A percentile compares a stretch with the other conserved stretches of the same genome.
Evolutionary conservation across 139 green algal species (phyloP).

Genomic region (Asterochloris sp.): DNA sequence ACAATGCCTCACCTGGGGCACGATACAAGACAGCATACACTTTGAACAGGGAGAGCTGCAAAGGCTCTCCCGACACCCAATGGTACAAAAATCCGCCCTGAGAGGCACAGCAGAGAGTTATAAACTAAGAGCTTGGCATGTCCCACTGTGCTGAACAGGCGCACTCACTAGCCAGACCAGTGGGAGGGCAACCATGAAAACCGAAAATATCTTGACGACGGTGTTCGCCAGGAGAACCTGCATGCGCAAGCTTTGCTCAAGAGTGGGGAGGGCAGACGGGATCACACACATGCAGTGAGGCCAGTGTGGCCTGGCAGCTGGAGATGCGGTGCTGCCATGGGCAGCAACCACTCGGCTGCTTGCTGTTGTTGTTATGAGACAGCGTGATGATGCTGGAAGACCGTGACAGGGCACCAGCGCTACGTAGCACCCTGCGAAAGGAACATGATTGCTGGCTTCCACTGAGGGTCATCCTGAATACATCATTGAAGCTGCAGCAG

Average conservation of each 20-base stretch:
- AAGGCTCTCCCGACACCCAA: slow-evolving; percentile 15
- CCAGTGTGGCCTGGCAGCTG: no score
- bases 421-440: no score
- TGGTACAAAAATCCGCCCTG: slow-evolving; percentile 24
- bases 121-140: not conserved
- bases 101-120: not conserved
- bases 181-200: slow-evolving; percentile 15
- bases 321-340: no score
- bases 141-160: not conserved
- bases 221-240: slow-evolving; percentile 10
- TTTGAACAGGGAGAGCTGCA: slow-evolving; percentile 18
- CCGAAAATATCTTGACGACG: slow-evolving; percentile 17
- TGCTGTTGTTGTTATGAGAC: no score
- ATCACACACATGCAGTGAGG: no score
- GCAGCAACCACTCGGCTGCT: no score
- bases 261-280: not conserved
- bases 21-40: slow-evolving; percentile 33
- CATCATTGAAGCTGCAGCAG: no score
- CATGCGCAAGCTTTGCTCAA: not conserved
- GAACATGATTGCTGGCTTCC: no score
- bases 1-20: slow-evolving; percentile 19
- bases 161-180: slow-evolving; percentile 12
- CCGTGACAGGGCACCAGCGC: no score
- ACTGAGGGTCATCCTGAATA: no score
- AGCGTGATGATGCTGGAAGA: no score